Conservation (phyloP, 2,329 filamentous ascomycete species). For the Colletotrichum tabaci region DNA sequence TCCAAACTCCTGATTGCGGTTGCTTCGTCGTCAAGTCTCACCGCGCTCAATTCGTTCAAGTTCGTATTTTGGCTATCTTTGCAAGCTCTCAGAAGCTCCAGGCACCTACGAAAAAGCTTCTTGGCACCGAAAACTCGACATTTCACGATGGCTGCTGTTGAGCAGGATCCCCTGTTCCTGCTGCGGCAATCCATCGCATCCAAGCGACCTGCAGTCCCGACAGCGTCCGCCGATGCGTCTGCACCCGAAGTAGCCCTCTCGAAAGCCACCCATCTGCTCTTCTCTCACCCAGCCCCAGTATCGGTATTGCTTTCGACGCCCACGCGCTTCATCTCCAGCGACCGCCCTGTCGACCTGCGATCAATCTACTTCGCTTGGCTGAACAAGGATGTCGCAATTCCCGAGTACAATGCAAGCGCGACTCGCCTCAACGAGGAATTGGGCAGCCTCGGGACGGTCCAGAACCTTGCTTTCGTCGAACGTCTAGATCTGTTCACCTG, state of each 20-base stretch:
- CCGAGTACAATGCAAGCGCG: slow-evolving; percentile 90
- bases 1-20: neutral
- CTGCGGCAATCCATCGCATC: slow-evolving; percentile 87
- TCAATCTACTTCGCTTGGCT: slow-evolving; percentile 97
- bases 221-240: slow-evolving; percentile 76
- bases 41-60: slow-evolving; percentile 17
- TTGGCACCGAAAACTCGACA: neutral
- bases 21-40: slow-evolving; percentile 7
- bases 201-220: slow-evolving; percentile 79
- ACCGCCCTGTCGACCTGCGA: slow-evolving; percentile 84
- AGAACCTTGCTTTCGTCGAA: slow-evolving; percentile 93
- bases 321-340: slow-evolving; percentile 90
- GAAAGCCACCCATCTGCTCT: slow-evolving; percentile 83
- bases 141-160: slow-evolving; percentile 69
- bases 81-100: neutral
- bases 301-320: slow-evolving; percentile 78
- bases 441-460: slow-evolving; percentile 77
- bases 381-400: slow-evolving; percentile 90
- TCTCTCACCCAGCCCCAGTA: slow-evolving; percentile 73
- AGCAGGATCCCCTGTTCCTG: slow-evolving; percentile 84
- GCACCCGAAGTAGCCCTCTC: slow-evolving; percentile 77
- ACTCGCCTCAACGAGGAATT: slow-evolving; percentile 86
- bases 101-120: neutral
- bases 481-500: slow-evolving; percentile 92
- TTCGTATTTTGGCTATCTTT: neutral